Evolutionary conservation across 345 rosid genomes (phyloP).

Genomic region (Camelina neglecta): DNA sequence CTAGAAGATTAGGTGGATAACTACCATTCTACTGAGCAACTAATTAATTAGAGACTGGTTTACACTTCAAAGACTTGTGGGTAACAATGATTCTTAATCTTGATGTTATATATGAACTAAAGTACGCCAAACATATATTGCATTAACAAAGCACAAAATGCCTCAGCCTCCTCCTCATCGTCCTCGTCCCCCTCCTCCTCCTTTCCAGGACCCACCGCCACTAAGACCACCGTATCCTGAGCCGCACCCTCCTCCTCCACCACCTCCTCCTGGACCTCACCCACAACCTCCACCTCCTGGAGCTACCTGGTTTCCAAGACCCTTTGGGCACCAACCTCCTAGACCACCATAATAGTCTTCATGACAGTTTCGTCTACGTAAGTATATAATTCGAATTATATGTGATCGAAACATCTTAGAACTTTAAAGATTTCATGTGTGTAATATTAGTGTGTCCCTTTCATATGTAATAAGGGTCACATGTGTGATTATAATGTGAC

Average conservation of each 20-base stretch:
- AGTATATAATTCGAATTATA: slow-evolving; percentile 1
- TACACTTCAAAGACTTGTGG: slow-evolving; percentile 33
- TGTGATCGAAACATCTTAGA: slow-evolving; percentile 8
- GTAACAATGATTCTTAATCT: slow-evolving; percentile 7
- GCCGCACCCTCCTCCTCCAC: slow-evolving; percentile 25
- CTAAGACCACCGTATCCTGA: slow-evolving; percentile 35
- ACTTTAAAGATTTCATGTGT: background rate
- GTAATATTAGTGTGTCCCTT: background rate
- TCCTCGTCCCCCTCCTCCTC: slow-evolving; percentile 23
- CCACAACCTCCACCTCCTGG: slow-evolving; percentile 39
- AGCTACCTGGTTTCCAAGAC: slow-evolving; percentile 27
- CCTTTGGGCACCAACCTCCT: slow-evolving; percentile 15
- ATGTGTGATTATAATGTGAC: background rate
- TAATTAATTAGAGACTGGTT: background rate
- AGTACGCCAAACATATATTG: slow-evolving; percentile 21
- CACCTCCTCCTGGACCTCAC: slow-evolving; percentile 25
- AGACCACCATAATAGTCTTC: slow-evolving; percentile 25
- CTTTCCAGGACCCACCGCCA: slow-evolving; percentile 31
- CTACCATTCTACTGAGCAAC: slow-evolving; percentile 18
- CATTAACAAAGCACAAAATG: slow-evolving; percentile 33
- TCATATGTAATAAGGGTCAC: background rate
- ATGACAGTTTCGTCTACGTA: background rate
- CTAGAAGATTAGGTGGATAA: slow-evolving; percentile 31
- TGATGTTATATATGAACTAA: slow-evolving; percentile 25
- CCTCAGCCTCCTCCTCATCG: slow-evolving; percentile 28